These are phyloP conservation scores for Scutellaria minor DNA, from an alignment of 257 asterid species.

Conservation along the genomic window DNA sequence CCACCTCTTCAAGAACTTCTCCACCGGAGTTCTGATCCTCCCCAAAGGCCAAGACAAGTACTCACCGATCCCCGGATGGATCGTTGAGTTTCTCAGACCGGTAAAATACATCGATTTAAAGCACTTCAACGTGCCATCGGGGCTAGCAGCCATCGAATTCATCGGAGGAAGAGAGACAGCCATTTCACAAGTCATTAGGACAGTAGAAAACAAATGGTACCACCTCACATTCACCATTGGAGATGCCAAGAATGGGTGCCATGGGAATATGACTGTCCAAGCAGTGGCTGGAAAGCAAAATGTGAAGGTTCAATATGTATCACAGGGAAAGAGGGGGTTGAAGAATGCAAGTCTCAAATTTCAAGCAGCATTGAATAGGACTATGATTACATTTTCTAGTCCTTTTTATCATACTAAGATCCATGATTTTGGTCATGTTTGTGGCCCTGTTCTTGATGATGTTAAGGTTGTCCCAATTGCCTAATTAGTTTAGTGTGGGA, in stretches of 20 bases:
- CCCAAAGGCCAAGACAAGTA: conserved; percentile 57
- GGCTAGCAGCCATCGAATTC: conserved; percentile 67
- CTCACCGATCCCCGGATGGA: conserved; percentile 84
- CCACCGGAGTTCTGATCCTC: conserved; percentile 72
- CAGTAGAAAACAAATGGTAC: conserved; percentile 52
- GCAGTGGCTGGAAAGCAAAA: conserved; percentile 58
- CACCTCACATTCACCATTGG: conserved; percentile 63
- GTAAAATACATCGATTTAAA: conserved; percentile 69
- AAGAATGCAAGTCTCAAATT: conserved; percentile 54
- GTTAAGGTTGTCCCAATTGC: conserved; percentile 57
- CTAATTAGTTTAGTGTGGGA: conserved; percentile 22
- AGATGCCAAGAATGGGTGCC: conserved; percentile 71
- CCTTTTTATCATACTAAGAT: conserved; percentile 65
- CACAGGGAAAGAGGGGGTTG: conserved; percentile 62
- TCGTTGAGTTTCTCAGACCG: conserved; percentile 64
- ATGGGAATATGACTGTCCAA: conserved; percentile 64
- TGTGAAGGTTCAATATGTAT: conserved; percentile 43
- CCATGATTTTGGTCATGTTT: conserved; percentile 58
- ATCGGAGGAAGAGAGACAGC: conserved; percentile 85
- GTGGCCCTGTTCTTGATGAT: conserved; percentile 83
- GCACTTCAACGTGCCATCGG: conserved; percentile 71
- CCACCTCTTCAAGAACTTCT: conserved; percentile 74
- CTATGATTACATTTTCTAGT: conserved; percentile 61
- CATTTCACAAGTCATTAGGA: conserved; percentile 61
- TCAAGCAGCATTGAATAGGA: conserved; percentile 51